Evolutionary conservation across 2,329 filamentous ascomycete species (phyloP).

Genomic region (Penicillium sp.): DNA sequence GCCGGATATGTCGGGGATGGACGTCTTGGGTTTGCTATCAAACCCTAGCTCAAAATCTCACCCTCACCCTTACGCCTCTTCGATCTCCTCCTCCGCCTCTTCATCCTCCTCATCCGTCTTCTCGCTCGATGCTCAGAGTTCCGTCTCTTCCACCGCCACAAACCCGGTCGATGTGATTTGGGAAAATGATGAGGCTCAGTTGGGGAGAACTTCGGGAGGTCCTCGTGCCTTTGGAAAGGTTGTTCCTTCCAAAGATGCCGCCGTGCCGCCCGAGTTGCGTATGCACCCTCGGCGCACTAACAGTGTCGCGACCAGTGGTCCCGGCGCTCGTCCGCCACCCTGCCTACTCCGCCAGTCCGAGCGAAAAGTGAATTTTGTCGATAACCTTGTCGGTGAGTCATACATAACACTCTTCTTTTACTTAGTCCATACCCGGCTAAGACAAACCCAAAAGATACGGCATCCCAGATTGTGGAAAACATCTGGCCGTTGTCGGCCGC

Average conservation of each 20-base stretch:
- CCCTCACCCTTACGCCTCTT: slow-evolving; percentile 65
- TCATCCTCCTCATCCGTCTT: slow-evolving; percentile 77
- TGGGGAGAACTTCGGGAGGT: slow-evolving; percentile 27
- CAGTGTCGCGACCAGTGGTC: slow-evolving; percentile 49
- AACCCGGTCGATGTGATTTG: slow-evolving; percentile 58
- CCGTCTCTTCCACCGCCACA: slow-evolving; percentile 68
- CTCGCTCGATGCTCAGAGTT: slow-evolving; percentile 69
- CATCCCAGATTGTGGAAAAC: slow-evolving; percentile 93
- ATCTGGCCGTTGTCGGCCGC: slow-evolving; percentile 93
- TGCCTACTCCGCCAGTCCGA: slow-evolving; percentile 82
- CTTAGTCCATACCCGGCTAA: slow-evolving; percentile 24
- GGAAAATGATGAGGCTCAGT: slow-evolving; percentile 40
- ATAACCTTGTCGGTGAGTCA: slow-evolving; percentile 93
- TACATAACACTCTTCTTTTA: slow-evolving; percentile 32
- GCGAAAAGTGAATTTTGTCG: slow-evolving; percentile 92
- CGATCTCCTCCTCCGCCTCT: slow-evolving; percentile 72
- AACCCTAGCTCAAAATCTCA: slow-evolving; percentile 40
- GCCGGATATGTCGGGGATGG: slow-evolving; percentile 46
- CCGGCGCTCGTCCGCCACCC: slow-evolving; percentile 65
- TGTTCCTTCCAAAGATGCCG: slow-evolving; percentile 32
- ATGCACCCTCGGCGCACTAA: slow-evolving; percentile 56
- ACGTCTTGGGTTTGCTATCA: slow-evolving; percentile 46
- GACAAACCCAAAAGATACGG: slow-evolving; percentile 69
- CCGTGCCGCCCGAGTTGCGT: slow-evolving; percentile 43
- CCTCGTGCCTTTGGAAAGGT: slow-evolving; percentile 31